Percentiles rank a stretch among this genome's conserved stretches.
These are phyloP conservation scores for Sporormia fimetaria DNA, from an alignment of 495 filamentous ascomycete genomes.

Conservation along the genomic window DNA sequence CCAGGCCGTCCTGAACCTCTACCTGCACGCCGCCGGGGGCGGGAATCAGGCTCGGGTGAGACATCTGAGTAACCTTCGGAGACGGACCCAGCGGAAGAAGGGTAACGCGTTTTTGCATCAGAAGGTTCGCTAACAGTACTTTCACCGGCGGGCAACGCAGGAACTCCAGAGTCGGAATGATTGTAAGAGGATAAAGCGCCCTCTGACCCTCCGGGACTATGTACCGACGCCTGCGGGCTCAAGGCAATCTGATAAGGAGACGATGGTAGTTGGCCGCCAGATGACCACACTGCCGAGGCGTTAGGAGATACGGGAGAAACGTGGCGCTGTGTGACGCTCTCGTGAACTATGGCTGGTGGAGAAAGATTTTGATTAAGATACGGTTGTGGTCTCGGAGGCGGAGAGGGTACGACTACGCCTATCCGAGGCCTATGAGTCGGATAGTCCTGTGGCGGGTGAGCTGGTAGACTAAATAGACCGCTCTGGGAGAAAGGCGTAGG, in stretches of 20 bases:
- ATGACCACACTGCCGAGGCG: constrained; percentile 1
- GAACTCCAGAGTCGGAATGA: constrained; percentile 5
- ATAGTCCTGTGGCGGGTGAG: constrained; percentile 1
- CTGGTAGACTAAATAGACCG: neutral
- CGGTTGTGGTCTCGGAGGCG: constrained; percentile 7
- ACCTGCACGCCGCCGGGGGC: neutral
- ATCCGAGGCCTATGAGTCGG: no score
- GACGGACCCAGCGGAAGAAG: neutral
- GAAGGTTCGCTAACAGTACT: no score
- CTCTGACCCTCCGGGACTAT: constrained; percentile 11
- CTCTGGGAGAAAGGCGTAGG: neutral
- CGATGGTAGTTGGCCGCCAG: neutral
- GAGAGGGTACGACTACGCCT: constrained; percentile 2
- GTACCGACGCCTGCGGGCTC: constrained; percentile 6
- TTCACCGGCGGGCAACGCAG: constrained; percentile 6
- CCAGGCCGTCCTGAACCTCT: constrained; percentile 11
- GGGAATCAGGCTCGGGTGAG: constrained; percentile 5
- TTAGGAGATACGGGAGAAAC: neutral
- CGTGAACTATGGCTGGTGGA: constrained; percentile 1
- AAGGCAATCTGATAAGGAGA: constrained; percentile 14
- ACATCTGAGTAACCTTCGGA: constrained; percentile 3
- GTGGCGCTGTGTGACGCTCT: constrained; percentile 1
- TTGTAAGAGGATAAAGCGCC: constrained; percentile 13
- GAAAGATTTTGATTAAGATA: constrained; percentile 8
- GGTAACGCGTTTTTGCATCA: no score